These are phyloP conservation scores for Entomophthora muscae DNA, from an alignment of 371 early-diverging fungal genomes.

Conservation along the genomic window DNA sequence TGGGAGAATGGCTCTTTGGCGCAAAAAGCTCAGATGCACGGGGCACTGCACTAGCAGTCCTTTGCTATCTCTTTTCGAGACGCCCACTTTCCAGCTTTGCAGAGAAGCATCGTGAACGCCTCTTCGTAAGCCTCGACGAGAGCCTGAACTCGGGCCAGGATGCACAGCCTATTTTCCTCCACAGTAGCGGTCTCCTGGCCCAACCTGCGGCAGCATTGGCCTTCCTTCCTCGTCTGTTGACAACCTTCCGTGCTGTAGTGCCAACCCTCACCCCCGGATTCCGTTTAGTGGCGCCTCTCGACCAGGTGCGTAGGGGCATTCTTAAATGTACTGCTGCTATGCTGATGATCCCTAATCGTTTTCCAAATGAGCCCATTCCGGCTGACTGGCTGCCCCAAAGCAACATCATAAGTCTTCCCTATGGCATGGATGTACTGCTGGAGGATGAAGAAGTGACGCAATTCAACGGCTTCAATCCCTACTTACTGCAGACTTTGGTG, in stretches of 20 bases:
- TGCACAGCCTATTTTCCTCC: neutral
- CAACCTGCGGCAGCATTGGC: neutral
- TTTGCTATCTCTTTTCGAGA: neutral
- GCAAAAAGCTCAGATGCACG: constrained; percentile 13
- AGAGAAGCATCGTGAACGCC: neutral
- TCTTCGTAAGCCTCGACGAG: neutral
- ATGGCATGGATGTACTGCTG: neutral
- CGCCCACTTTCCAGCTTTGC: neutral
- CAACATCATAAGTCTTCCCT: neutral
- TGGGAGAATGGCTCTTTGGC: constrained; percentile 59
- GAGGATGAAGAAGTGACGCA: neutral
- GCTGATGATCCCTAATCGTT: neutral
- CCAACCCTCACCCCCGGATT: neutral
- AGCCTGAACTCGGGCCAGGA: neutral
- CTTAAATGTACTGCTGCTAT: neutral
- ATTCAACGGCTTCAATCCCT: neutral
- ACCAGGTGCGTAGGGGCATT: neutral
- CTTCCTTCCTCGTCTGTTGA: neutral
- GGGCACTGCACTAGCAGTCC: neutral
- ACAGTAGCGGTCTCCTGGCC: neutral
- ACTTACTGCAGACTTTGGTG: neutral
- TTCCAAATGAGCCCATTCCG: neutral
- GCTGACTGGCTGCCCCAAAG: neutral
- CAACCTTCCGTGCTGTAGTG: neutral
- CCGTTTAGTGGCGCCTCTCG: neutral